Evolutionary conservation across 257 asterid species (phyloP).

Genomic region (Salvia splendens): DNA sequence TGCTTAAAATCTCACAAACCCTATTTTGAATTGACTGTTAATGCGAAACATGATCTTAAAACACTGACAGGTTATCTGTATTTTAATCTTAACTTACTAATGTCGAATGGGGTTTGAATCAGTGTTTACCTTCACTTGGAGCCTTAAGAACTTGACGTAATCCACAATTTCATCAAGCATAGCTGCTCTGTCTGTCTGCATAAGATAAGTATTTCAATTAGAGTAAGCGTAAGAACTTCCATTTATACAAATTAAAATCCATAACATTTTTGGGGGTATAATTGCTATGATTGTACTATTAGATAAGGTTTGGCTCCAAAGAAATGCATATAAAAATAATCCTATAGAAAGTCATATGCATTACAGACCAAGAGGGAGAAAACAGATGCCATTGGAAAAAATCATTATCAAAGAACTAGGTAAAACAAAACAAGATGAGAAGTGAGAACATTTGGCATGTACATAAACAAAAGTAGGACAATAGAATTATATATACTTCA

Average conservation of each 20-base stretch:
- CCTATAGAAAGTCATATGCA: neutral
- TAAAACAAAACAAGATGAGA: neutral
- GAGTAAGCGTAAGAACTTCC: conserved; percentile 20
- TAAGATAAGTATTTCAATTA: conserved; percentile 8
- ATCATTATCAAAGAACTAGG: conserved; percentile 20
- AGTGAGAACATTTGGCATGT: neutral
- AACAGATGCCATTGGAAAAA: neutral
- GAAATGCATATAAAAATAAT: neutral
- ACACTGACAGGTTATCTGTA: neutral
- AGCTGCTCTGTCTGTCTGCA: conserved; percentile 93
- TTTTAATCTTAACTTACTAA: conserved; percentile 18
- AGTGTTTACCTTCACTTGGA: conserved; percentile 81
- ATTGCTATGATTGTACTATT: too few species aligned
- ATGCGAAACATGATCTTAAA: neutral
- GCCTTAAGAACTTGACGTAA: conserved; percentile 90
- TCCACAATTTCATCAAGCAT: conserved; percentile 97
- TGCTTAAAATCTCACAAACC: conserved; percentile 19
- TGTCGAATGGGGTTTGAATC: conserved; percentile 6
- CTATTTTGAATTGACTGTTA: neutral
- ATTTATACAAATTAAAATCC: too few species aligned
- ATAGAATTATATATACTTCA: neutral
- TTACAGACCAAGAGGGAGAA: neutral
- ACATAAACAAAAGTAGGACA: neutral
- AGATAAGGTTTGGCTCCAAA: too few species aligned
- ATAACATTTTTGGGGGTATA: too few species aligned